Base-by-base conservation (phyloP, 495 filamentous ascomycete genomes). In the Glarea lozoyensis region DNA sequence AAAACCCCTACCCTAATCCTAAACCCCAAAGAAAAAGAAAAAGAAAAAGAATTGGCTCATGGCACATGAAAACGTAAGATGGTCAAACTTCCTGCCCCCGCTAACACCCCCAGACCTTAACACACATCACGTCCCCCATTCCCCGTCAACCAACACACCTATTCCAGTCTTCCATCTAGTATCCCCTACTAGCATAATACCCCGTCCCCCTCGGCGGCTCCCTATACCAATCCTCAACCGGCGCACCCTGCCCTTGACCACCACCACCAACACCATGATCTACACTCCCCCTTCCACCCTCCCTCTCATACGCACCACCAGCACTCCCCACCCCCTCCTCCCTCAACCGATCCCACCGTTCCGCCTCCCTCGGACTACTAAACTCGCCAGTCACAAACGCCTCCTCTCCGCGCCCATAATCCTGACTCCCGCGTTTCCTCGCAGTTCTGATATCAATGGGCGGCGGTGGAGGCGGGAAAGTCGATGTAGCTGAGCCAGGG, bases 261-360 rank as follows among this genome's bases (percentile, higher is more conserved):
- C 43, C 40, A 31, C 51, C 52, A 25, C 43, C 21, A 16, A 35
- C n/a, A n/a, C 37, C 23, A 25, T 55, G 48, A 10, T 43, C 12
- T 9, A 44, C 40, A 31, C 51, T 48, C 20, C 43, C 21, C 15
- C 34, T 10, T 6, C 49, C 19, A 43, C 44, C 43, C 10, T 19
- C 37, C 10, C 48, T 40, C 7, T 52, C 53, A 32, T 55, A 49
- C 10, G 40, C 32, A 15, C 25, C 22, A 27, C 37, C 42, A 17
- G 12, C 15, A 10, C 36, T 17, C 9, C 40, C 24, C 36, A 31
- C 25, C n/a, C 3, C 16, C 7, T 13, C 15, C 20, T 2, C 15
- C 36, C 9, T 56, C 53, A n/a, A 45, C 4, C 53, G 32, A 45
- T 56, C 53, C 46, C 46, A 52, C 13, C 43, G 42, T 37, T 56